Evolutionary conservation across 441 rosid species (phyloP).

Genomic region (Biscutella auriculata): DNA sequence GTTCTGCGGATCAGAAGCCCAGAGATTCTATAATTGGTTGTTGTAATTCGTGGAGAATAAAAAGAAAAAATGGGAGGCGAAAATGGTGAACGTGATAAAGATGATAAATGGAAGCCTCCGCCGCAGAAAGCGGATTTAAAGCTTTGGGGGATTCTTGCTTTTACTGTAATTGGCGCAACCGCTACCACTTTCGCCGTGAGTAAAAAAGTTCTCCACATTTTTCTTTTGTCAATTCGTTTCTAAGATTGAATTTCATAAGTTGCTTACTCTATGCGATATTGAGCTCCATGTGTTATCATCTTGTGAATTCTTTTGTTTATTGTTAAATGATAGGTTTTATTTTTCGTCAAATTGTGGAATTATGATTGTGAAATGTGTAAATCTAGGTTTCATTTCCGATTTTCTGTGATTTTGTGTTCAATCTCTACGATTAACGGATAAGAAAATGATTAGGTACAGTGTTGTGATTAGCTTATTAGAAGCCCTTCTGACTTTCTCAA

Average conservation of each 20-base stretch:
- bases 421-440: not conserved
- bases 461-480: too few relatives aligned
- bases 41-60: not conserved
- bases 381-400: not conserved
- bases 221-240: too few relatives aligned
- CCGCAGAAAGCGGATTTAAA: slow-evolving; percentile 31
- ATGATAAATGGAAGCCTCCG: slow-evolving; percentile 26
- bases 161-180: slow-evolving; percentile 73
- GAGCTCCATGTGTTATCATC: too few relatives aligned
- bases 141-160: slow-evolving; percentile 60
- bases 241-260: too few relatives aligned
- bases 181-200: slow-evolving; percentile 71
- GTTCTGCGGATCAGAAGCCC: not conserved
- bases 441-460: not conserved
- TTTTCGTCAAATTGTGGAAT: not conserved
- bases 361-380: not conserved
- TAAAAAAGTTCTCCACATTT: not conserved
- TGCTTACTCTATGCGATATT: too few relatives aligned
- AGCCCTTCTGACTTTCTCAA: too few relatives aligned
- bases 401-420: not conserved
- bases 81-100: slow-evolving; percentile 27
- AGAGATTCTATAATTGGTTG: not conserved
- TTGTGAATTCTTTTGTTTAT: not conserved
- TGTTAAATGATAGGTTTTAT: not conserved
- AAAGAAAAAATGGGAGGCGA: slow-evolving; percentile 21